Evolutionary conservation across 73 alveolate genomes (phyloP).

Genomic region (Paramecium bursaria): DNA sequence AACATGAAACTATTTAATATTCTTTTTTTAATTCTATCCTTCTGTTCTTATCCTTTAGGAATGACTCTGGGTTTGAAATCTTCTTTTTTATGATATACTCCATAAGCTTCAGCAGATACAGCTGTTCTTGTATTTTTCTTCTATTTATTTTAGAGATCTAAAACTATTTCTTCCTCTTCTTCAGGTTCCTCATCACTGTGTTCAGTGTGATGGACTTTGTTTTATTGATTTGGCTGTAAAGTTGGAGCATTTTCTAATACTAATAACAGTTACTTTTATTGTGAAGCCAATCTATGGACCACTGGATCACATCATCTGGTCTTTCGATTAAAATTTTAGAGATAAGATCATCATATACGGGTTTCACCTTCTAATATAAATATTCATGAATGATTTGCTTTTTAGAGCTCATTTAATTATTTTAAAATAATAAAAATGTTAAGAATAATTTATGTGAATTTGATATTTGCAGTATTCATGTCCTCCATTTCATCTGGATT

Average conservation of each 20-base stretch:
- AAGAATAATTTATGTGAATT: neutral
- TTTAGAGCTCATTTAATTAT: conserved; percentile 36
- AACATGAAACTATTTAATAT: conserved; percentile 84
- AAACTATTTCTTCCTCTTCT: conserved; percentile 62
- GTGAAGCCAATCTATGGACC: conserved; percentile 60
- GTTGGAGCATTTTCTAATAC: conserved; percentile 15
- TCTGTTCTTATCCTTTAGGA: conserved; percentile 70
- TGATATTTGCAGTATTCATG: neutral
- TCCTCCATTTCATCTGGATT: neutral
- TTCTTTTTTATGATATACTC: conserved; percentile 76
- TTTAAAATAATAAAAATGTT: neutral
- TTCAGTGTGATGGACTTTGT: neutral
- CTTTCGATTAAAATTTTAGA: conserved; percentile 28
- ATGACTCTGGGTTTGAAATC: conserved; percentile 76
- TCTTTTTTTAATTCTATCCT: conserved; percentile 75
- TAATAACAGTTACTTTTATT: conserved; percentile 43
- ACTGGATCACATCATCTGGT: conserved; percentile 57
- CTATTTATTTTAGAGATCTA: conserved; percentile 34
- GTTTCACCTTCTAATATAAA: conserved; percentile 24
- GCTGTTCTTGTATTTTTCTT: conserved; percentile 67
- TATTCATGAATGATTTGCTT: conserved; percentile 19
- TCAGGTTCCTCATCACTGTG: conserved; percentile 70
- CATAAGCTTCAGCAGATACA: conserved; percentile 85
- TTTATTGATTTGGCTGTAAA: neutral
- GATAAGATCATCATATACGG: conserved; percentile 53